phyloP scores from a whole-genome alignment of 768 basidiomycete genomes.

The Kwoniella sp. region DNA sequence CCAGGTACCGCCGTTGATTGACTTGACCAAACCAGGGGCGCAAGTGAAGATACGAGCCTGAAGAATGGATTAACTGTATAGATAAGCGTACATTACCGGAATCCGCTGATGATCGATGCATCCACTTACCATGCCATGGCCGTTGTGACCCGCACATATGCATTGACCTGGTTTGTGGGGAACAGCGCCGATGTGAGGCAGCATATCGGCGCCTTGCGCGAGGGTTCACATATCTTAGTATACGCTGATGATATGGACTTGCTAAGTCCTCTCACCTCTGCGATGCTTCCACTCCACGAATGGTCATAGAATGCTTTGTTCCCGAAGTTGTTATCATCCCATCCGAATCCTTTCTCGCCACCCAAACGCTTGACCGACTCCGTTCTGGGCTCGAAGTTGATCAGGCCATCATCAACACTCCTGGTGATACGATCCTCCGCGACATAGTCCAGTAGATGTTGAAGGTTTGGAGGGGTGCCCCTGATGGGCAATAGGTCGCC shows the following conservation, averaged over 20 bases:
- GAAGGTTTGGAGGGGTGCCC: conserved; percentile 23
- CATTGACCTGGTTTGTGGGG: conserved; percentile 46
- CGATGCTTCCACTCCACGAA: conserved; percentile 49
- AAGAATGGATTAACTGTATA: background rate
- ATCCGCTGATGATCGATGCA: too few relatives aligned
- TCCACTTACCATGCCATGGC: conserved; percentile 27
- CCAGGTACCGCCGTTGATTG: conserved; percentile 33
- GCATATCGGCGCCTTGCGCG: conserved; percentile 37
- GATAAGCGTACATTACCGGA: too few relatives aligned
- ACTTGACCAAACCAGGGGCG: conserved; percentile 34
- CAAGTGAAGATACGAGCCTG: conserved; percentile 45
- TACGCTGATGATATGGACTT: background rate
- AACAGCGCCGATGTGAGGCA: conserved; percentile 42
- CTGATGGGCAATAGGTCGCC: conserved; percentile 26
- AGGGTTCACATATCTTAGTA: background rate
- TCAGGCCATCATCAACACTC: conserved; percentile 30
- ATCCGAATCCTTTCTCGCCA: conserved; percentile 36
- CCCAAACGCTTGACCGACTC: conserved; percentile 38
- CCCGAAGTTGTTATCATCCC: conserved; percentile 30
- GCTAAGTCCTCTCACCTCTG: conserved; percentile 41
- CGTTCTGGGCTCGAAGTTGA: conserved; percentile 38
- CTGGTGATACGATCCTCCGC: conserved; percentile 9
- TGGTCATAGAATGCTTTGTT: conserved; percentile 25
- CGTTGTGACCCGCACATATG: conserved; percentile 41
- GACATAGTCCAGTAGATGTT: conserved; percentile 24